These are phyloP conservation scores for Cladobotryum mycophilum DNA, from an alignment of 2,329 filamentous ascomycete species.

Conservation along the genomic window DNA sequence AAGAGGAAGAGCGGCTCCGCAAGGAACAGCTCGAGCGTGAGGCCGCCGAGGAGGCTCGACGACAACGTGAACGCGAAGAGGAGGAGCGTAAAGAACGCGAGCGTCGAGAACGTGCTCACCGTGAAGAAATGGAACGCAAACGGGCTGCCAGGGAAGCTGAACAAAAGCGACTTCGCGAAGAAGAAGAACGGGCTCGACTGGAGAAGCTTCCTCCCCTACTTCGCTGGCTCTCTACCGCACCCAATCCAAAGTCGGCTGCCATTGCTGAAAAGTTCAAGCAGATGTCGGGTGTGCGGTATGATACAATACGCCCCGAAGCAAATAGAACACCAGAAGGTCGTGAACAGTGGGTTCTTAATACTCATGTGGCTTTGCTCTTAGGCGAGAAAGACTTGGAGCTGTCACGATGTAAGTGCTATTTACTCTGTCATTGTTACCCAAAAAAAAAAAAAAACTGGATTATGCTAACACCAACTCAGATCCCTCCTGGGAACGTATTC, in stretches of 20 bases:
- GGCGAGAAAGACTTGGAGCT: constrained; percentile 59
- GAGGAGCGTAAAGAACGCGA: constrained; percentile 47
- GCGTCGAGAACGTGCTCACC: constrained; percentile 36
- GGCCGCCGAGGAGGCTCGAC: constrained; percentile 43
- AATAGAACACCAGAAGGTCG: constrained; percentile 50
- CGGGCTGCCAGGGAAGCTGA: constrained; percentile 47
- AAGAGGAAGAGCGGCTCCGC: constrained; percentile 41
- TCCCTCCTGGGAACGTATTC: constrained; percentile 51
- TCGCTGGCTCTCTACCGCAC: constrained; percentile 51
- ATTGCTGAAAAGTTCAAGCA: constrained; percentile 49
- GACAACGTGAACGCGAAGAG: constrained; percentile 45
- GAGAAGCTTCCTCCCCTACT: constrained; percentile 54
- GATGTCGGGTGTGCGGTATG: constrained; percentile 57
- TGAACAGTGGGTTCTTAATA: constrained; percentile 62
- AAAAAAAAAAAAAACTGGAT: no score
- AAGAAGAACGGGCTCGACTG: constrained; percentile 49
- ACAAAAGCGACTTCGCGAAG: constrained; percentile 43
- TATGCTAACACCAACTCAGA: constrained; percentile 32
- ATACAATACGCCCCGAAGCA: constrained; percentile 51
- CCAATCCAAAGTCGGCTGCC: constrained; percentile 44
- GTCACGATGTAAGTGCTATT: constrained; percentile 46
- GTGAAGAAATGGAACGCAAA: constrained; percentile 43
- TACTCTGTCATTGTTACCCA: no score
- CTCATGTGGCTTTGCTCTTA: constrained; percentile 55
- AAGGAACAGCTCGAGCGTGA: constrained; percentile 42